These are phyloP conservation scores for Aspergillus avenaceus DNA, from an alignment of 495 filamentous ascomycete species.

Conservation along the genomic window DNA sequence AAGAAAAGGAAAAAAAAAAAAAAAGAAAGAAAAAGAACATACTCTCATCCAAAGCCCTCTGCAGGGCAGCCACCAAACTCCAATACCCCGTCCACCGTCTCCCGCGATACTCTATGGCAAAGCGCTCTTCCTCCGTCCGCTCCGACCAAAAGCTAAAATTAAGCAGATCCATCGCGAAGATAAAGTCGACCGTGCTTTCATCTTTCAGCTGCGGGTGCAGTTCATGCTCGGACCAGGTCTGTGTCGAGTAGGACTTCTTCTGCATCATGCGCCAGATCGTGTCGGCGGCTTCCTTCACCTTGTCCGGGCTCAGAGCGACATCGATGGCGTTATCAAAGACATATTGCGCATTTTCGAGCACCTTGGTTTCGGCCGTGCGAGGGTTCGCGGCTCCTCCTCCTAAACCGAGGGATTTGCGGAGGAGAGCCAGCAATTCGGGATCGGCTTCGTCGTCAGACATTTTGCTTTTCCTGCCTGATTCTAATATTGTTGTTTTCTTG, in stretches of 20 bases:
- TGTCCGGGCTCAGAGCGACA: slow-evolving; percentile 74
- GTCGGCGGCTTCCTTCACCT: slow-evolving; percentile 75
- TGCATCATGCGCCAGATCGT: slow-evolving; percentile 77
- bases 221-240: slow-evolving; percentile 82
- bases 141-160: slow-evolving; percentile 98
- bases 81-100: slow-evolving; percentile 91
- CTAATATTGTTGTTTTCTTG: too few species aligned
- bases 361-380: slow-evolving; percentile 64
- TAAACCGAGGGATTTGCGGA: slow-evolving; percentile 72
- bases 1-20: slow-evolving; percentile 2
- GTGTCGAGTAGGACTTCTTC: slow-evolving; percentile 74
- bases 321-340: slow-evolving; percentile 93
- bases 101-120: slow-evolving; percentile 74
- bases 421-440: slow-evolving; percentile 78
- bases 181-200: slow-evolving; percentile 76
- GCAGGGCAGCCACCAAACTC: slow-evolving; percentile 84
- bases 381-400: slow-evolving; percentile 49
- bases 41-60: slow-evolving; percentile 88
- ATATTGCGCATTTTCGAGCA: slow-evolving; percentile 77
- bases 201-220: slow-evolving; percentile 82
- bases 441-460: slow-evolving; percentile 93
- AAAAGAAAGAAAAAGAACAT: slow-evolving; percentile 12
- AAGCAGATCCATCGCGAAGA: slow-evolving; percentile 93
- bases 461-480: slow-evolving; percentile 7
- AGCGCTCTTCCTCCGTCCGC: slow-evolving; percentile 55